Base-by-base conservation (phyloP, 495 filamentous ascomycete species). In the Hyaloscypha variabilis region DNA sequence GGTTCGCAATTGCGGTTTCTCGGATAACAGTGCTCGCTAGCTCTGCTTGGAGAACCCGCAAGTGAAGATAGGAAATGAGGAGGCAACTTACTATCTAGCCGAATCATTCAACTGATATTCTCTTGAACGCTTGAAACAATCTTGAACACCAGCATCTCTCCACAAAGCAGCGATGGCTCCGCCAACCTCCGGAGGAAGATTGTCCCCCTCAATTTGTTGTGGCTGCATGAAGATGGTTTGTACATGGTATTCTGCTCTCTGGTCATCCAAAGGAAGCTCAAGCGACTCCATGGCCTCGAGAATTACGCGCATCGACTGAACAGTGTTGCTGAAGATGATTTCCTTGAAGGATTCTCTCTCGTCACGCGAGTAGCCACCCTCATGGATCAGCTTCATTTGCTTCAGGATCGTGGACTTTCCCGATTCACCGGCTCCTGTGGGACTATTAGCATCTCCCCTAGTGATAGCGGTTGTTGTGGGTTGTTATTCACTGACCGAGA, bases 51-150 rank as follows among this genome's bases (percentile, higher is more conserved):
- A 51, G 2, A 62, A 19, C n/a, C n/a, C n/a, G n/a, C 26, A 24
- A 54, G 8, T 54, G 24, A 30, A 21, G 34, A 14, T 63, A 34
- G 54, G n/a, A 19, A 14, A 28, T 6, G 52, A 24, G 2, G 51
- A 52, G 42, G 61, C n/a, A 23, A 85, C 94, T 77, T 85, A 98
- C 94, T 99, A 99, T 91, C 90, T 90, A 13, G 94, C 93, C 36
- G 94, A 97, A 79, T 99, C 95, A 79, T 99, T 97, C 72, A 99
- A 80, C 74, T 97, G 94, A 78, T 98, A 99, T 79, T 99, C 96
- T 71, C 92, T 85, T 58, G 91, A 97, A 74, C 90, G 89, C 85
- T 91, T 93, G 86, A 92, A 97, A 80, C 90, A 99, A 74, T 93
- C 87, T 78, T 97, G 95, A 59, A 99, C 94, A 77, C 95, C 95